Conservation (phyloP, 2,329 filamentous ascomycete genomes). For the Didymellaceae sp. region DNA sequence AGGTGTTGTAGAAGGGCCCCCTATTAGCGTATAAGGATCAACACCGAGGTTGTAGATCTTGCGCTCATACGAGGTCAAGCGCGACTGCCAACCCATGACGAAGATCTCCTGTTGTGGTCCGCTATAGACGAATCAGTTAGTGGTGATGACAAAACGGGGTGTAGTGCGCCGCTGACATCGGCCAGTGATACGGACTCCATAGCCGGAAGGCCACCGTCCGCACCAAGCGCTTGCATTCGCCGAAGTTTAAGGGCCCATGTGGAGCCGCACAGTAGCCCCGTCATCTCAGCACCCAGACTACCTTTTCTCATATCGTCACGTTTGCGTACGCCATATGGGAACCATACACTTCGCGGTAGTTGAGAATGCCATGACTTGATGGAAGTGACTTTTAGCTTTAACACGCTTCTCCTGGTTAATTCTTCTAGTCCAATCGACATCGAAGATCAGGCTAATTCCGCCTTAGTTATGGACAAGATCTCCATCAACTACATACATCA, state of each 20-base stretch:
- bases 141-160: neutral
- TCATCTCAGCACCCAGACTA: neutral
- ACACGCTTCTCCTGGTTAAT: too few relatives aligned
- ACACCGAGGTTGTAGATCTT: constrained; percentile 3
- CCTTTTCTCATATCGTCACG: neutral
- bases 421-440: too few relatives aligned
- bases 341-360: too few relatives aligned
- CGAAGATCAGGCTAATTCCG: too few relatives aligned
- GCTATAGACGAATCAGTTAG: neutral
- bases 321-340: too few relatives aligned
- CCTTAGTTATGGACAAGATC: too few relatives aligned
- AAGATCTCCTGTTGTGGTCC: neutral
- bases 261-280: neutral
- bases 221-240: neutral
- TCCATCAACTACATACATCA: too few relatives aligned
- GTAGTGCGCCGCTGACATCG: constrained; percentile 9
- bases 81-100: neutral
- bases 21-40: constrained; percentile 9
- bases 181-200: neutral
- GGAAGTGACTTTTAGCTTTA: too few relatives aligned
- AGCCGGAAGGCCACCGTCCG: neutral
- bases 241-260: neutral
- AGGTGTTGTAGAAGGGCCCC: neutral
- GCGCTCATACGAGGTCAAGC: neutral
- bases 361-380: too few relatives aligned